Percentiles rank a stretch among this genome's conserved stretches.
These are phyloP conservation scores for Catenaria anguillulae DNA, from an alignment of 371 early-diverging fungal species.

Conservation along the genomic window DNA sequence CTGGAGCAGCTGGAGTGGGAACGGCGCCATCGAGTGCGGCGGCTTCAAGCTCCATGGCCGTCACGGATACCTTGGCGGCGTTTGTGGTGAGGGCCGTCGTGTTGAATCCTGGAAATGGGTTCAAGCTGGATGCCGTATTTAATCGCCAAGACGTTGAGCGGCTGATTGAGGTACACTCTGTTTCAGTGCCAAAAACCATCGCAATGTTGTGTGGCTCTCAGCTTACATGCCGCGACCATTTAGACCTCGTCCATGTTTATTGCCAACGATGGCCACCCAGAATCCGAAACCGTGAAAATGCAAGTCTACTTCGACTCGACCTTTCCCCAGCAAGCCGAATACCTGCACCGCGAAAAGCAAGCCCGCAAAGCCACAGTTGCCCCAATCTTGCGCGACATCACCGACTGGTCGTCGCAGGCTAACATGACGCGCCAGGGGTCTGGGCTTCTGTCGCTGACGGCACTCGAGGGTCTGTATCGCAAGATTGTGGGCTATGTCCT, in stretches of 20 bases:
- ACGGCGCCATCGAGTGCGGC: background rate
- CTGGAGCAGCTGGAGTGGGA: background rate
- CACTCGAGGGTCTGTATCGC: slow-evolving; percentile 23
- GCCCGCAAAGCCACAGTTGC: slow-evolving; percentile 20
- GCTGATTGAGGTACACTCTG: slow-evolving; percentile 27
- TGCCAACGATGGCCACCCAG: slow-evolving; percentile 16
- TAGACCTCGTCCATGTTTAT: no score
- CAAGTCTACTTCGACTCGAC: slow-evolving; percentile 41
- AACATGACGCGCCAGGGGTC: slow-evolving; percentile 5
- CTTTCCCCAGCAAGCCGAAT: slow-evolving; percentile 36
- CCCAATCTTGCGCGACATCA: slow-evolving; percentile 24
- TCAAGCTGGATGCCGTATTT: slow-evolving; percentile 30
- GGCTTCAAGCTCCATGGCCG: background rate
- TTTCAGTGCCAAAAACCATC: no score
- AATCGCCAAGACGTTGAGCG: slow-evolving; percentile 28
- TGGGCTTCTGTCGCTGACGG: background rate
- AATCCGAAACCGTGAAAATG: slow-evolving; percentile 31
- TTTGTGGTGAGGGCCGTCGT: slow-evolving; percentile 35
- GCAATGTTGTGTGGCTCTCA: no score
- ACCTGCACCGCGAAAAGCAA: slow-evolving; percentile 30
- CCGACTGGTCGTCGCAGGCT: background rate
- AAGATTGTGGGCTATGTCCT: slow-evolving; percentile 35
- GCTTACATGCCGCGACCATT: no score
- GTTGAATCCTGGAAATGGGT: slow-evolving; percentile 27
- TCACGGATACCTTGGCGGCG: slow-evolving; percentile 34